Conservation (phyloP, 495 filamentous ascomycete species). For the Aspergillus sparsus region DNA sequence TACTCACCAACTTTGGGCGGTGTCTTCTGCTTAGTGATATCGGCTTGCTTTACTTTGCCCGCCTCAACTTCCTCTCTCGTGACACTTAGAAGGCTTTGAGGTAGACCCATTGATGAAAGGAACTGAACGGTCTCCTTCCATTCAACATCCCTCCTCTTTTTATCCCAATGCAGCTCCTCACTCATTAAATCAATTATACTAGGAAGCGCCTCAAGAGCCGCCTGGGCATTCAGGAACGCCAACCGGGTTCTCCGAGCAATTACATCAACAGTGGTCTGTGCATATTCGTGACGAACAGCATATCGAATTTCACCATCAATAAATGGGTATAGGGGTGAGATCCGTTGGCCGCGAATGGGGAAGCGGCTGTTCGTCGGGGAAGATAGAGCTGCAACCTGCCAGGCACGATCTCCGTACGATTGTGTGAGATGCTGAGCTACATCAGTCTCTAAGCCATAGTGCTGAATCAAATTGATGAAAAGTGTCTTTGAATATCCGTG, state of each 20-base stretch:
- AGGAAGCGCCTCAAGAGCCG: constrained; percentile 87
- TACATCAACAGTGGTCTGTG: constrained; percentile 90
- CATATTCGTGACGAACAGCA: constrained; percentile 86
- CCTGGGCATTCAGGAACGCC: constrained; percentile 94
- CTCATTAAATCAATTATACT: constrained; percentile 90
- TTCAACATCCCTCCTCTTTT: constrained; percentile 71
- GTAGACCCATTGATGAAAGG: constrained; percentile 84
- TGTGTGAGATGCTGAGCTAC: constrained; percentile 88
- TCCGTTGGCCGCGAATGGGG: constrained; percentile 81
- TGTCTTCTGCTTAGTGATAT: constrained; percentile 67
- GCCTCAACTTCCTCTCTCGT: constrained; percentile 77
- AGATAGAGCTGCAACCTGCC: constrained; percentile 88
- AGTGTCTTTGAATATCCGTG: constrained; percentile 94
- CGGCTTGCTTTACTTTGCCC: constrained; percentile 69
- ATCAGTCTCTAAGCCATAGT: constrained; percentile 93
- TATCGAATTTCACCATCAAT: constrained; percentile 96
- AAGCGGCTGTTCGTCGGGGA: constrained; percentile 80
- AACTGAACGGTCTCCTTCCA: constrained; percentile 81
- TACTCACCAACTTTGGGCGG: constrained; percentile 73
- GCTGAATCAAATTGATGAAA: constrained; percentile 98
- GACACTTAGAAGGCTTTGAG: constrained; percentile 68
- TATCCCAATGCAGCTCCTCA: constrained; percentile 83
- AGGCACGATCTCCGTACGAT: constrained; percentile 93
- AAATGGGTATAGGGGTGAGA: constrained; percentile 85
- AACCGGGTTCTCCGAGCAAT: constrained; percentile 83